phyloP scores from a whole-genome alignment of 176 grass and related monocot genomes.

The Hordeum marinum region DNA sequence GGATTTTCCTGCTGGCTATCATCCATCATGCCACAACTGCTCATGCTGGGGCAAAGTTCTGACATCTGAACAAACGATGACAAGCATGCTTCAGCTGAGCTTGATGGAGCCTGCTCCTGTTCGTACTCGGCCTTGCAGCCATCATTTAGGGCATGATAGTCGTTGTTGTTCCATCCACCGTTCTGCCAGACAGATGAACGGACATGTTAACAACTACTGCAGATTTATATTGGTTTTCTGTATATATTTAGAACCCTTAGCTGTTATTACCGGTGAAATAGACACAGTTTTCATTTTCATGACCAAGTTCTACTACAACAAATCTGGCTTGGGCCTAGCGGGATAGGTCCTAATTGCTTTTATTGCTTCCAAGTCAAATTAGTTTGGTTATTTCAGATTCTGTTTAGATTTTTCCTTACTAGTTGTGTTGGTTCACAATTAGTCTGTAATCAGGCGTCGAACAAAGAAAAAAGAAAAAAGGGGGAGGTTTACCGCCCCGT shows the following conservation, averaged over 20 bases:
- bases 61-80: constrained; percentile 65
- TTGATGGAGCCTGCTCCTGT: constrained; percentile 41
- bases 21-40: constrained; percentile 24
- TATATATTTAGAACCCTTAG: neutral
- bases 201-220: neutral
- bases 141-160: constrained; percentile 22
- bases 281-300: neutral
- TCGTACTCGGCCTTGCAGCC: constrained; percentile 33
- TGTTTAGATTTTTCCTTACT: too few species aligned
- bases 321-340: neutral
- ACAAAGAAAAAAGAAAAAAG: too few species aligned
- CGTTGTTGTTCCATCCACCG: constrained; percentile 26
- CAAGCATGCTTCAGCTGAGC: constrained; percentile 42
- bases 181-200: constrained; percentile 22
- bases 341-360: too few species aligned
- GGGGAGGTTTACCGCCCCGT: too few species aligned
- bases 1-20: constrained; percentile 16
- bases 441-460: too few species aligned
- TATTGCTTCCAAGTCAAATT: too few species aligned
- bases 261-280: neutral
- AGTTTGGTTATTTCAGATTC: too few species aligned
- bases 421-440: too few species aligned
- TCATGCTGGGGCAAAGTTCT: constrained; percentile 53
- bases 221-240: neutral
- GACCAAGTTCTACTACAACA: neutral